Evolutionary conservation across 805 yeast genomes (phyloP).

Genomic region (Nakazawaea ernobii): DNA sequence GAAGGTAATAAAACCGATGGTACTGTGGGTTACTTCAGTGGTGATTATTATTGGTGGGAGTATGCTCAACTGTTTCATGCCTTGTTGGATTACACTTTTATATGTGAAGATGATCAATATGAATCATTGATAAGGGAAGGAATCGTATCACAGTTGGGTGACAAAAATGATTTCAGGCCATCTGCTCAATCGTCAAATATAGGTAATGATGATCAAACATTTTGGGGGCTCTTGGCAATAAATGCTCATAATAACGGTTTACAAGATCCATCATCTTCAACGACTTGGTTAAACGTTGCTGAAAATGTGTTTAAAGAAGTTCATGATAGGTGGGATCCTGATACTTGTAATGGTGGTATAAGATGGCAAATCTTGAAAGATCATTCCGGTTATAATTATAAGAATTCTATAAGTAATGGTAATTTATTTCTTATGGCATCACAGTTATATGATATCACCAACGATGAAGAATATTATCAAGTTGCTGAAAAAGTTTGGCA

Average conservation of each 20-base stretch:
- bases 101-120: constrained; percentile 32
- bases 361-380: constrained; percentile 66
- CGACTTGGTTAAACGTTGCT: constrained; percentile 48
- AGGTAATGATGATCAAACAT: constrained; percentile 71
- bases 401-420: constrained; percentile 61
- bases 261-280: constrained; percentile 35
- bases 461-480: constrained; percentile 43
- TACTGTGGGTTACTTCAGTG: constrained; percentile 37
- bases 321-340: constrained; percentile 53
- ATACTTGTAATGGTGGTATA: constrained; percentile 54
- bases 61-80: constrained; percentile 49
- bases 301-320: constrained; percentile 55
- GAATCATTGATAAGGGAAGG: constrained; percentile 27
- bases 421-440: constrained; percentile 60
- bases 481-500: constrained; percentile 51
- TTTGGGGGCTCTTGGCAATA: constrained; percentile 63
- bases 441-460: constrained; percentile 53
- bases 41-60: constrained; percentile 49
- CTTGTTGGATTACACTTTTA: constrained; percentile 32
- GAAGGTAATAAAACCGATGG: constrained; percentile 37
- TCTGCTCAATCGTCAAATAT: constrained; percentile 59
- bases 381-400: constrained; percentile 58
- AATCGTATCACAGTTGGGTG: constrained; percentile 37
- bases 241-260: constrained; percentile 58
- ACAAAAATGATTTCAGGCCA: constrained; percentile 51